These are phyloP conservation scores for Hydnomerulius pinastri DNA, from an alignment of 768 basidiomycete genomes.

Conservation along the genomic window DNA sequence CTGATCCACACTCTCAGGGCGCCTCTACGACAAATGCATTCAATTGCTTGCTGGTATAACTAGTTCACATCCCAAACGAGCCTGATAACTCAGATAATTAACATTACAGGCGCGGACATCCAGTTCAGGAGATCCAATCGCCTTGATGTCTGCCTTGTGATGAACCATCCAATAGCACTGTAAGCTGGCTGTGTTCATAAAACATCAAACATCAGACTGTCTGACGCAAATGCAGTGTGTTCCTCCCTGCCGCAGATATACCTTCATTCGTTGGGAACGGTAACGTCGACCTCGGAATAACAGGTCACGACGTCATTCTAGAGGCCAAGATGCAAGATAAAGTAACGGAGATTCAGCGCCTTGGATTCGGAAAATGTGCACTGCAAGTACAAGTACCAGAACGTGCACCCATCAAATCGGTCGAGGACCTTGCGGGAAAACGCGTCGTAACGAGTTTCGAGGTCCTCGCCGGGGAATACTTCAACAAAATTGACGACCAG, in stretches of 20 bases:
- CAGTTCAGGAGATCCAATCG: conserved; percentile 87
- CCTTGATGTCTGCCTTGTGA: conserved; percentile 90
- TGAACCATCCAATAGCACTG: conserved; percentile 94
- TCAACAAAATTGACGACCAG: conserved; percentile 61
- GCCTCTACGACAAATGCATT: conserved; percentile 89
- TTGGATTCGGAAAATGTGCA: conserved; percentile 92
- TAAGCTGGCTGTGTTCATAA: conserved; percentile 41
- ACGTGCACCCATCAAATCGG: conserved; percentile 59
- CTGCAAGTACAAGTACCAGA: conserved; percentile 93
- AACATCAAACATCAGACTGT: background rate
- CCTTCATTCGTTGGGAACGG: conserved; percentile 99
- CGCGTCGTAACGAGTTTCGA: conserved; percentile 95
- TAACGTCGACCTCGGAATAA: conserved; percentile 95
- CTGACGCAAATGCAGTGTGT: conserved; percentile 59
- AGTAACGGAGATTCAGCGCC: conserved; percentile 76
- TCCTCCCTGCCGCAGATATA: conserved; percentile 95
- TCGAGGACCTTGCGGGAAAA: conserved; percentile 85
- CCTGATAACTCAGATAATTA: background rate
- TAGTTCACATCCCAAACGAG: background rate
- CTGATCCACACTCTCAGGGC: conserved; percentile 47
- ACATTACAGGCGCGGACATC: conserved; percentile 81
- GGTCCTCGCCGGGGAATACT: conserved; percentile 80
- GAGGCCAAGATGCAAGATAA: conserved; percentile 81
- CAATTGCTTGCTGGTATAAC: conserved; percentile 76
- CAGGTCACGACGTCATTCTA: conserved; percentile 95